Base-by-base conservation (phyloP, 805 yeast species). In the Metschnikowia arizonensis region DNA sequence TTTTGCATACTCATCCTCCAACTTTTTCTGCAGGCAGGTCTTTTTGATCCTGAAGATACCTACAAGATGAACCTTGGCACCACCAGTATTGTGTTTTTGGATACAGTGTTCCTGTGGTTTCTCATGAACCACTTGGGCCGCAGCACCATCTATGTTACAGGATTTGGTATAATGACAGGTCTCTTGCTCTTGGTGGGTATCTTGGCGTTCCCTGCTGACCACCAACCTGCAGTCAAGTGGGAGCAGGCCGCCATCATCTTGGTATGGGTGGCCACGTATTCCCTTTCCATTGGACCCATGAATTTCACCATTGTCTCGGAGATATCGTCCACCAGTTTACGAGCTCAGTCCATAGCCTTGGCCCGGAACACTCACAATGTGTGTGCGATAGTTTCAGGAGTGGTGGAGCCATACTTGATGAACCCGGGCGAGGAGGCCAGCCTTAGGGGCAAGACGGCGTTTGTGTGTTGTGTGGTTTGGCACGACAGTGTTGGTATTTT, bases 191-290 rank as follows among this genome's bases (percentile, higher is more conserved):
- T 48, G 17, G 33, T 41, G 26, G 50, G 50, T 10, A 33, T 45
- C 25, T 30, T 48, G 25, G 40, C 49, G 6, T 31, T 11, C 53
- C 60, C 60, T n/a, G 53, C 55, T 5, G 53, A 47, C 15, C 46
- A 51, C 49, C 39, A 49, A 5, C 21, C 47, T 9, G 47, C 51
- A 8, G 48, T 56, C 12, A 51, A 50, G 35, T 60, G 63, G 63
- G 59, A 52, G 4, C 62, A 57, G 45, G 54, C 61, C n/a, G 62
- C 49, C 18, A 34, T 59, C n/a, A 54, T 58, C 10, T 31, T 48
- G 43, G 11, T 29, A 4, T 48, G 50, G 50, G 49, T 41, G 11
- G 50, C 42, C 21, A 45, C 48, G 3, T 45, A 45, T 38, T 31
- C 48, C 3, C 9, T 33, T 29, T 31, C 46, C 26, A 45, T 45